Percentiles rank a stretch among this genome's conserved stretches.
Evolutionary conservation across 306 rosid genomes (phyloP).

Genomic region (Quercus mongolica): DNA sequence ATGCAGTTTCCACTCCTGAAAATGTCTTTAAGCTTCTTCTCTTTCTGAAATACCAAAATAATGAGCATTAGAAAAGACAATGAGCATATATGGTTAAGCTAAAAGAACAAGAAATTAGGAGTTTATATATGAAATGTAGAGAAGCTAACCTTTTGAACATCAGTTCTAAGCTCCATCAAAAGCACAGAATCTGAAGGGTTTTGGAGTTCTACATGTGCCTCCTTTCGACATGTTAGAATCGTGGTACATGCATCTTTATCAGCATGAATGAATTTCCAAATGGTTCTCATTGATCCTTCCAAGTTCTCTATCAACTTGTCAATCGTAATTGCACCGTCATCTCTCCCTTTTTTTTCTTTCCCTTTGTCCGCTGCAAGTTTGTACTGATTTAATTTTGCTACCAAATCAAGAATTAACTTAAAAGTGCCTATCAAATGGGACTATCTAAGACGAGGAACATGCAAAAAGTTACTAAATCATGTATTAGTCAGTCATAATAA

Average conservation of each 20-base stretch:
- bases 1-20: conserved; percentile 73
- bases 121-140: neutral
- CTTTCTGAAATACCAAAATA: conserved; percentile 54
- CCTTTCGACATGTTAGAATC: conserved; percentile 28
- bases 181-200: conserved; percentile 64
- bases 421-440: neutral
- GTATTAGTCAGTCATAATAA: neutral
- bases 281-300: conserved; percentile 76
- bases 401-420: neutral
- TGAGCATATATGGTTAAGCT: neutral
- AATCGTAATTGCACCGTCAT: conserved; percentile 44
- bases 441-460: neutral
- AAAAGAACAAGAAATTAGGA: neutral
- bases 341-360: conserved; percentile 35
- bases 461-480: neutral
- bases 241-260: conserved; percentile 51
- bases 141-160: conserved; percentile 60
- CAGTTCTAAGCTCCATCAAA: conserved; percentile 42
- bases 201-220: conserved; percentile 42
- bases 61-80: neutral
- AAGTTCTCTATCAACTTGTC: conserved; percentile 57
- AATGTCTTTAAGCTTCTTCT: conserved; percentile 58
- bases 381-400: neutral
- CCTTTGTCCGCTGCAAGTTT: conserved; percentile 38
- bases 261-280: conserved; percentile 69